Percentiles rank a stretch among this genome's conserved stretches.
Evolutionary conservation across 75 land plant genomes (phyloP).

Genomic region (Ceratopteris richardii): DNA sequence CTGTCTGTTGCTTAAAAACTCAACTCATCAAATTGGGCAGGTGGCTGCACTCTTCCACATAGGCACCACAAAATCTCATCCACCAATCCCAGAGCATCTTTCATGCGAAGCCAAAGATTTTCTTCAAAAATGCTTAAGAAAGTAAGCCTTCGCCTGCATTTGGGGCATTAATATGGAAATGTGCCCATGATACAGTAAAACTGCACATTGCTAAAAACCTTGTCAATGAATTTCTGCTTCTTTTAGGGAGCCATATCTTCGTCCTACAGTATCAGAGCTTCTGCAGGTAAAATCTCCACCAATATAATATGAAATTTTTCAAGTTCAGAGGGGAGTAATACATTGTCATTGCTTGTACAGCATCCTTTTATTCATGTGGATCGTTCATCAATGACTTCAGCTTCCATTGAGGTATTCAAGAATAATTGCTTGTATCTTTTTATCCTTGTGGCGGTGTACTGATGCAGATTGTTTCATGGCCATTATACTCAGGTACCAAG

Average conservation of each 20-base stretch:
- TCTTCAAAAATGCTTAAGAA: conserved; percentile 75
- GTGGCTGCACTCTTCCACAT: conserved; percentile 94
- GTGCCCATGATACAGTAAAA: too few relatives aligned
- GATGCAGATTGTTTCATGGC: neutral
- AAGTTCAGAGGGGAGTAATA: neutral
- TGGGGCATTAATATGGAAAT: neutral
- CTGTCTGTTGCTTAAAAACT: too few relatives aligned
- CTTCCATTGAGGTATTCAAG: neutral
- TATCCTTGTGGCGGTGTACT: too few relatives aligned
- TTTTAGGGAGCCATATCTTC: conserved; percentile 68
- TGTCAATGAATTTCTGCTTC: too few relatives aligned
- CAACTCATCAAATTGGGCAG: too few relatives aligned
- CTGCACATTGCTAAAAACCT: too few relatives aligned
- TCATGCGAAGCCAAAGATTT: conserved; percentile 84
- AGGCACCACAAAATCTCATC: conserved; percentile 94
- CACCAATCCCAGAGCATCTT: conserved; percentile 96
- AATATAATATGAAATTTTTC: neutral
- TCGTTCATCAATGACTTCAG: neutral
- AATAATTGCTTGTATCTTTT: too few relatives aligned
- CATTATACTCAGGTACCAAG: neutral
- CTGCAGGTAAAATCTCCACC: conserved; percentile 43
- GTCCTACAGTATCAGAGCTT: conserved; percentile 71
- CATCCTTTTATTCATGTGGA: neutral
- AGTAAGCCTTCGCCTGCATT: conserved; percentile 32
- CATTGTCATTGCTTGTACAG: neutral